A percentile compares a stretch with the other conserved stretches of the same genome.
Evolutionary conservation across 2,329 filamentous ascomycete genomes (phyloP).

Genomic region (Graphilbum ipis-grandicollis): DNA sequence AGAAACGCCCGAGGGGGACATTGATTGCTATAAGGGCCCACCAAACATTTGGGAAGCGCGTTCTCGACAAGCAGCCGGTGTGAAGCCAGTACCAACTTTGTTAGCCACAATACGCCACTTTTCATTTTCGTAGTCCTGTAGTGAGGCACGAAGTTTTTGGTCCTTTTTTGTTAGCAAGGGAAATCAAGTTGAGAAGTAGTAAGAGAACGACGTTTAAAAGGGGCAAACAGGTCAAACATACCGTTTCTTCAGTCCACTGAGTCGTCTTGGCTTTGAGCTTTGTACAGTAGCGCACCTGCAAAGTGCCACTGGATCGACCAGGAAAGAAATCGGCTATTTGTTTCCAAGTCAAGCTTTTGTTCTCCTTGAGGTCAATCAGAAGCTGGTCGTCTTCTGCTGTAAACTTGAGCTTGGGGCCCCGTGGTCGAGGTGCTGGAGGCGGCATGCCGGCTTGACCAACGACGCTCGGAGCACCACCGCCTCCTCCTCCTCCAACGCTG

Average conservation of each 20-base stretch:
- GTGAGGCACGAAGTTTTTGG: constrained; percentile 56
- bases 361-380: constrained; percentile 80
- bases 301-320: constrained; percentile 70
- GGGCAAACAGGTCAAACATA: constrained; percentile 26
- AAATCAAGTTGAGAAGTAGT: not conserved
- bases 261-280: constrained; percentile 90
- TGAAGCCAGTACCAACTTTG: constrained; percentile 82
- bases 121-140: constrained; percentile 77
- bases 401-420: constrained; percentile 84
- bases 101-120: constrained; percentile 85
- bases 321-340: constrained; percentile 96
- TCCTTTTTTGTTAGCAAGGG: constrained; percentile 31
- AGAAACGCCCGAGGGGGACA: constrained; percentile 30
- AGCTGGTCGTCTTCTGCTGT: constrained; percentile 81
- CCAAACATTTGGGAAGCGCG: constrained; percentile 48
- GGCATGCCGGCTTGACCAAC: constrained; percentile 84
- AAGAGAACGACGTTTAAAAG: not conserved
- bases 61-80: constrained; percentile 71
- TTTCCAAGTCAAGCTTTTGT: constrained; percentile 90
- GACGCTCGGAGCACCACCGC: constrained; percentile 54
- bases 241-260: constrained; percentile 85
- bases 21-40: constrained; percentile 36
- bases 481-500: constrained; percentile 12
- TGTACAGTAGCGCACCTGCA: constrained; percentile 89
- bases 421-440: constrained; percentile 57